Evolutionary conservation across 768 basidiomycete species (phyloP), one percentile per base, ranked within the genome.

Genomic region (Pulveroboletus sp.): DNA sequence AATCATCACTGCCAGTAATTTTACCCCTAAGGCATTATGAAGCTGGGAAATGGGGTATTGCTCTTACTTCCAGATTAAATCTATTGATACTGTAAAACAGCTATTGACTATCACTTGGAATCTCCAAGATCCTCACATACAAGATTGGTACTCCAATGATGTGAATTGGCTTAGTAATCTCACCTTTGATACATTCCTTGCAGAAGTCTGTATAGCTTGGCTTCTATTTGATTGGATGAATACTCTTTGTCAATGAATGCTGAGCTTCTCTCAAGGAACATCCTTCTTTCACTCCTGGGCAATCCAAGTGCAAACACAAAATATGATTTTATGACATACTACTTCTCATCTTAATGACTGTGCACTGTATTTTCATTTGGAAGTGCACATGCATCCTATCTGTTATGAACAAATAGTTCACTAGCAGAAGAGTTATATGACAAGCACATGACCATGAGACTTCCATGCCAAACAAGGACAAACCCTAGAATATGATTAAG

Each of bases 161-260:
- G 8, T 17, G 2, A 42, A 38, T 1, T 10, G 17, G 0, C 33
- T 57, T 0, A 32, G 41, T 14, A 17, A 3, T 0, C 17, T 49
- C 4, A 2, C 46, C 18, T 51, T 54, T 21, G 11, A 18, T 1
- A 37, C 28, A 1, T 59, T 53, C 30, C 41, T 59, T 13, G 13
- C 4, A 2, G 39, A 51, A 8, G 24, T 57, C 1, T 35, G 26
- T 8, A 21, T 5, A 15, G 6, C 0, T 2, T 58, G 53, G 55
- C 38, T 61, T 2, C 48, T 47, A 2, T 39, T 26, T 1, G 40
- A 51, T n/a, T 59, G 58, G 59, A 46, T 17, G 1, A 6, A 31
- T 0, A 26, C 6, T 2, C 14, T 47, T 1, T 9, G 45, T 0
- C 39, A 41, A 4, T 46, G 39, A 3, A 47, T 58, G 31, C 57